Evolutionary conservation across 2,329 filamentous ascomycete genomes (phyloP).

Genomic region (Aschersonia sp.): DNA sequence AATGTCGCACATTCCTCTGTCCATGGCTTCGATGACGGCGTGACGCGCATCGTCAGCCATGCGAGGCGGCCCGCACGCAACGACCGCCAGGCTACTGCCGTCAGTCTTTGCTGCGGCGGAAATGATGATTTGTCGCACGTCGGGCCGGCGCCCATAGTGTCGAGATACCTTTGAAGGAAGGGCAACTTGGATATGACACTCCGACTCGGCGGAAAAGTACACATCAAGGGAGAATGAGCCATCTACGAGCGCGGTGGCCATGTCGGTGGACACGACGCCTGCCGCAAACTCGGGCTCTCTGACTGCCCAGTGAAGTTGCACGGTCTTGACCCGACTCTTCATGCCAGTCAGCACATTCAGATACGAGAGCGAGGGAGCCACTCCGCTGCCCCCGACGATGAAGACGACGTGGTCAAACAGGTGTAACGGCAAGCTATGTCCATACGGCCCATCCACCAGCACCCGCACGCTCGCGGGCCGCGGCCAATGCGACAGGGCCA

Average conservation of each 20-base stretch:
- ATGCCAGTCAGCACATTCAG: conserved; percentile 12
- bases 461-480: conserved; percentile 16
- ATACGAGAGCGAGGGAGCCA: conserved; percentile 27
- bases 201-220: conserved; percentile 16
- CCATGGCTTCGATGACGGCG: too few relatives aligned
- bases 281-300: conserved; percentile 22
- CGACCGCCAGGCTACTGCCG: conserved; percentile 18
- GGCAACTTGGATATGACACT: conserved; percentile 4
- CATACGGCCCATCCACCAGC: conserved; percentile 30
- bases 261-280: conserved; percentile 18
- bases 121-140: conserved; percentile 16
- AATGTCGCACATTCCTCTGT: too few relatives aligned
- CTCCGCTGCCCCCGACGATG: conserved; percentile 29
- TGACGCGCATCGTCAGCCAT: conserved; percentile 24
- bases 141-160: conserved; percentile 14
- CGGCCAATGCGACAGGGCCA: conserved; percentile 12
- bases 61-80: conserved; percentile 27
- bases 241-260: conserved; percentile 13
- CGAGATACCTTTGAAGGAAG: conserved; percentile 5
- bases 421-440: conserved; percentile 22
- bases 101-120: conserved; percentile 10
- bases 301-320: conserved; percentile 28
- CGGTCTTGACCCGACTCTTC: conserved; percentile 6
- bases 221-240: conserved; percentile 19
- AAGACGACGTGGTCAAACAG: conserved; percentile 25